Conservation (phyloP, 2,329 filamentous ascomycete species). For the Diaporthe ilicicola region DNA sequence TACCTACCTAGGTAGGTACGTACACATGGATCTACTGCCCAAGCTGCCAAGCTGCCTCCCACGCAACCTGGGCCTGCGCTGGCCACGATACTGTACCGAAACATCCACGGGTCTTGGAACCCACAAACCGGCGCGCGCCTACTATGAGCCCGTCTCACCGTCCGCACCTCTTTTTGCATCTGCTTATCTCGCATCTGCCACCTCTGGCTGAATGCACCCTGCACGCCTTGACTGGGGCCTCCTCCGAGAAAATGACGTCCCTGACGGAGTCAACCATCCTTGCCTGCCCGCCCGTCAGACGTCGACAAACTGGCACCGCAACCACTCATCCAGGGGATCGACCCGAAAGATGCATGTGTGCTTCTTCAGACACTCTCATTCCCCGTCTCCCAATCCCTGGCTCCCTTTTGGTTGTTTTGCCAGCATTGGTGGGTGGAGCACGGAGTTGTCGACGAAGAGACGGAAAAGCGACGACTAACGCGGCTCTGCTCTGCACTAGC, state of each 20-base stretch:
- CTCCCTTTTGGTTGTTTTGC: too few species aligned
- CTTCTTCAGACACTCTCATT: background rate
- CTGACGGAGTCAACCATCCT: background rate
- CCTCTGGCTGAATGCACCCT: background rate
- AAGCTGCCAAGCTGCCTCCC: background rate
- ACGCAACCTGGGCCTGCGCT: background rate
- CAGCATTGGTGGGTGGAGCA: too few species aligned
- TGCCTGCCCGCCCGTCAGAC: slow-evolving; percentile 9
- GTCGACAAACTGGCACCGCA: background rate
- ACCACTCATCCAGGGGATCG: background rate
- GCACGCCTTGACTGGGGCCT: background rate
- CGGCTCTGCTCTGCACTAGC: background rate
- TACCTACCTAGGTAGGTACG: background rate
- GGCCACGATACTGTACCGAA: slow-evolving; percentile 13
- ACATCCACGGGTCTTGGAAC: slow-evolving; percentile 15
- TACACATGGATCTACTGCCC: background rate
- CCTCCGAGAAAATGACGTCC: slow-evolving; percentile 6
- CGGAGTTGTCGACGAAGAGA: background rate
- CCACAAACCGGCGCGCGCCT: slow-evolving; percentile 12
- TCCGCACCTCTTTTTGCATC: slow-evolving; percentile 13
- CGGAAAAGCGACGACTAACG: background rate
- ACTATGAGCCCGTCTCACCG: background rate
- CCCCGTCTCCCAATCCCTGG: background rate
- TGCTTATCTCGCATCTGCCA: too few species aligned
- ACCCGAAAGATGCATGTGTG: slow-evolving; percentile 18